Evolutionary conservation across 352 stramenopile species (phyloP).

Genomic region (Halophytophthora polymorphica): DNA sequence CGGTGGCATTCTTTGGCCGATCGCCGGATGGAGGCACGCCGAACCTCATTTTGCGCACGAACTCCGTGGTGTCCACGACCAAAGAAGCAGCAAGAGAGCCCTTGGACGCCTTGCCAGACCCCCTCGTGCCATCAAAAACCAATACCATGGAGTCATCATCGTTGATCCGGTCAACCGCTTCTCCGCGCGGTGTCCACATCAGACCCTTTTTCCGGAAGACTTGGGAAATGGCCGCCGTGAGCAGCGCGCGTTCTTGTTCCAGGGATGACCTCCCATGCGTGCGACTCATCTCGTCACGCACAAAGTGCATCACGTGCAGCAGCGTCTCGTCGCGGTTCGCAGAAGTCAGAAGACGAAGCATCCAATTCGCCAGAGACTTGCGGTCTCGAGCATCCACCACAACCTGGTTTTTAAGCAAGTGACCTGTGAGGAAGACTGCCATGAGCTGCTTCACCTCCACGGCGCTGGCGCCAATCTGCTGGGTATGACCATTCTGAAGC

Average conservation of each 20-base stretch:
- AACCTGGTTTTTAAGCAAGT: conserved; percentile 56
- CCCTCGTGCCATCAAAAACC: conserved; percentile 16
- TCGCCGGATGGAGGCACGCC: conserved; percentile 14
- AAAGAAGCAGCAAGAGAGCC: conserved; percentile 13
- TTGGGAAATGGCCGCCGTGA: conserved; percentile 34
- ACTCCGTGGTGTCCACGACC: conserved; percentile 35
- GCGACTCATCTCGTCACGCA: conserved; percentile 43
- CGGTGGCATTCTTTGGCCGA: conserved; percentile 4
- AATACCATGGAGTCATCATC: conserved; percentile 18
- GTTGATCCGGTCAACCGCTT: conserved; percentile 12
- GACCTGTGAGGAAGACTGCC: conserved; percentile 68
- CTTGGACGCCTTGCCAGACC: not conserved
- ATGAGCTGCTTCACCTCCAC: conserved; percentile 74
- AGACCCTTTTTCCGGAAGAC: conserved; percentile 51
- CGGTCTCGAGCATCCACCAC: conserved; percentile 54
- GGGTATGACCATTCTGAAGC: conserved; percentile 9
- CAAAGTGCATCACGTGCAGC: conserved; percentile 58
- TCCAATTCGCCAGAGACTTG: conserved; percentile 60
- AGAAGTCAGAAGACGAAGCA: conserved; percentile 64
- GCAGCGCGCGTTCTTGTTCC: conserved; percentile 23
- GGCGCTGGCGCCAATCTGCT: conserved; percentile 19
- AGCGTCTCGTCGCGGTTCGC: conserved; percentile 58
- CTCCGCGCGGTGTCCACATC: conserved; percentile 16
- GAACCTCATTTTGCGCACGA: conserved; percentile 43
- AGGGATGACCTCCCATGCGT: conserved; percentile 16